Evolutionary conservation across 2,329 filamentous ascomycete species (phyloP).

Genomic region (Sphaerulina populicola): DNA sequence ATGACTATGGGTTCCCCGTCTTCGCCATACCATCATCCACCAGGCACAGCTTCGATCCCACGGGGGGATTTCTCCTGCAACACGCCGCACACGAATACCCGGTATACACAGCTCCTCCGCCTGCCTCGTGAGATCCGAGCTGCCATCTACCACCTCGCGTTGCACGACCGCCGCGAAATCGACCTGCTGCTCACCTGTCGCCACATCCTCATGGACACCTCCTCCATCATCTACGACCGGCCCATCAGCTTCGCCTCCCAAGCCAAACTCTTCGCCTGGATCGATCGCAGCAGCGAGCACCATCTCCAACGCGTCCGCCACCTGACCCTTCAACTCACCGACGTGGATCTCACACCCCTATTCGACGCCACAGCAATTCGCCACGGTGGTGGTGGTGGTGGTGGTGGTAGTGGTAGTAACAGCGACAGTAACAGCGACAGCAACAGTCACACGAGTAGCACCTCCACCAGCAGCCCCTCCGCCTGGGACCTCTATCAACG

Average conservation of each 20-base stretch:
- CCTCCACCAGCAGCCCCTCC: neutral
- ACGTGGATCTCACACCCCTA: conserved; percentile 25
- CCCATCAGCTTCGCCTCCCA: conserved; percentile 24
- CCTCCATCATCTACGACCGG: conserved; percentile 20
- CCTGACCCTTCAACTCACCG: conserved; percentile 21
- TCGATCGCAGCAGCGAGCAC: conserved; percentile 15
- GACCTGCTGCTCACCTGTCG: conserved; percentile 17
- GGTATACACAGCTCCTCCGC: conserved; percentile 9
- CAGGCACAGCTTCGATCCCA: neutral
- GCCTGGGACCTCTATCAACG: conserved; percentile 25
- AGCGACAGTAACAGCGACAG: no score
- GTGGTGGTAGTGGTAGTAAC: no score
- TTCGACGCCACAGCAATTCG: conserved; percentile 9
- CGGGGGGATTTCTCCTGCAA: neutral
- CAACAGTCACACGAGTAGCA: no score
- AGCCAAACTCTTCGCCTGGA: conserved; percentile 24
- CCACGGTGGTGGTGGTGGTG: neutral
- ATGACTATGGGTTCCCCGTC: conserved; percentile 9
- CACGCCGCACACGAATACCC: neutral
- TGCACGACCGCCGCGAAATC: neutral
- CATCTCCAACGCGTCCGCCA: conserved; percentile 22
- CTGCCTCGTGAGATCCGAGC: conserved; percentile 17
- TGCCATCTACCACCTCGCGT: conserved; percentile 6
- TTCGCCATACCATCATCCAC: neutral
- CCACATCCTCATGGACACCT: conserved; percentile 23